Conservation (phyloP, 352 stramenopile genomes). For the Phytophthora cajani region DNA sequence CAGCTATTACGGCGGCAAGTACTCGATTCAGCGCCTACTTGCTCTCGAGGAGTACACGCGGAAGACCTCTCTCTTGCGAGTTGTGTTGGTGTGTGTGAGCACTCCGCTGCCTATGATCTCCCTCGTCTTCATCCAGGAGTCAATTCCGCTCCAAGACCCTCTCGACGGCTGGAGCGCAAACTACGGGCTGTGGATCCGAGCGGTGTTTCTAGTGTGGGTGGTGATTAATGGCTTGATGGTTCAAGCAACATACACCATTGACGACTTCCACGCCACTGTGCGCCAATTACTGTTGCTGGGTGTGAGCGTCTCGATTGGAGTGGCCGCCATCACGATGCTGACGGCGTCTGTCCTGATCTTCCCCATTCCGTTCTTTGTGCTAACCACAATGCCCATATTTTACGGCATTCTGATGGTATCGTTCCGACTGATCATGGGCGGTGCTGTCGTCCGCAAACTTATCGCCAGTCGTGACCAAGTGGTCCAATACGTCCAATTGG, state of each 20-base stretch:
- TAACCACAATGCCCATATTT: not conserved
- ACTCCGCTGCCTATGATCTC: not conserved
- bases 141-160: slow-evolving; percentile 10
- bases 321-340: not conserved
- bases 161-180: not conserved
- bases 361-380: slow-evolving; percentile 7
- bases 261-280: not conserved
- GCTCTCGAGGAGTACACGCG: not conserved
- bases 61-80: not conserved
- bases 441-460: not conserved
- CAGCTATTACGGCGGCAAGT: slow-evolving; percentile 1
- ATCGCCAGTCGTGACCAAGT: not conserved
- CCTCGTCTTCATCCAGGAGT: not conserved
- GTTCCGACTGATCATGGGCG: not conserved
- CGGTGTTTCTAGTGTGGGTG: not conserved
- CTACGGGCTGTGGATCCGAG: slow-evolving; percentile 11
- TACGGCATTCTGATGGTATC: slow-evolving; percentile 1
- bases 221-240: not conserved
- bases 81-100: slow-evolving; percentile 1
- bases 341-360: not conserved
- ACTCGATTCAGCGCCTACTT: not conserved
- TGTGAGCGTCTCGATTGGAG: not conserved
- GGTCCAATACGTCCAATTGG: not conserved
- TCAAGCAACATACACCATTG: not conserved
- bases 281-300: not conserved